Base-by-base conservation (phyloP, 2,329 filamentous ascomycete genomes). In the Pestalotiopsis fici region DNA sequence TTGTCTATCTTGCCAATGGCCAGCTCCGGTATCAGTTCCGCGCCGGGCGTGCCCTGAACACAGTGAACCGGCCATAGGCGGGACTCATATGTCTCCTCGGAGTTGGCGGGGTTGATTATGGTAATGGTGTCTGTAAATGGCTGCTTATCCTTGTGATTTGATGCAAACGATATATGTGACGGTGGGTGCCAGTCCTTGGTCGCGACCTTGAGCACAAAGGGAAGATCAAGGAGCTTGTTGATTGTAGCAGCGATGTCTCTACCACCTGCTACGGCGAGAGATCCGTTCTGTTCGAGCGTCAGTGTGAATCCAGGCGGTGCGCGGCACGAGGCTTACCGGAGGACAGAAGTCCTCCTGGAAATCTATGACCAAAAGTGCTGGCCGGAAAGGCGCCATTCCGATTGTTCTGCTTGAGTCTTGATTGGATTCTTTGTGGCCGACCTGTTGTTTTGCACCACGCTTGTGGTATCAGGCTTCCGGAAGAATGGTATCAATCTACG, bases 311-410 rank as follows among this genome's bases (percentile, higher is more conserved):
- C 23, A 39, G 12, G 23, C 13, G 13, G 6, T 4, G 27, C 23
- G 55, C 25, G 4, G 57, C n/a, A 37, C n/a, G 6, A 15, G 13
- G 31, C 90, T 82, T 82, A 96, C 94, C 13, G 95, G 94, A 68
- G 93, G 93, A 79, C 94, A 97, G 79, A 98, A 98, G 82, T 98
- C 95, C 79, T 98, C 92, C 80, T 98, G 96, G 76, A 97, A 86
- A 79, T 98, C 95, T 65, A 97, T 91, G 12, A 97, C 86, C 60
- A 97, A 80, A 27, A 89, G 80, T 2, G 87, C 87, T 3, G 87
- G 84, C 62, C 75, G 81, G 68, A 86, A 86, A 11, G 4, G 69
- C 63, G 65, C 65, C 69, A 59, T 65, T 12, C 37, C 31, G 2
- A 21, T 35, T 12, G 15, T 23, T 27, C 23, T 3, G 31, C 31